phyloP scores from a whole-genome alignment of 2,329 filamentous ascomycete species.

The Colletotrichum tamarilloi region DNA sequence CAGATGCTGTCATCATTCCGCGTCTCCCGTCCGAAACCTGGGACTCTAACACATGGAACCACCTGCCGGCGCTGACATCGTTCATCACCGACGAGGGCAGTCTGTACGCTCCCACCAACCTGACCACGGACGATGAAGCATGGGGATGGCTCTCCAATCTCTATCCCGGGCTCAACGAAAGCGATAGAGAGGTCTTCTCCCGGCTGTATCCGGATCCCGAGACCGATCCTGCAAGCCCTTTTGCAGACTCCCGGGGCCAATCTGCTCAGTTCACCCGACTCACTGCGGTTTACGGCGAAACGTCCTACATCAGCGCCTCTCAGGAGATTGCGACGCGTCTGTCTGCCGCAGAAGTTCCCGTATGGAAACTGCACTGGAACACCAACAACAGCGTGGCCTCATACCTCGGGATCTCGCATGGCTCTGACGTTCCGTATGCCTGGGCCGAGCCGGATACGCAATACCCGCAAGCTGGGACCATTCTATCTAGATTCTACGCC shows the following conservation, averaged over 20 bases:
- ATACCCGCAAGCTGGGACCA: slow-evolving; percentile 1
- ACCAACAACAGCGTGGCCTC: slow-evolving; percentile 47
- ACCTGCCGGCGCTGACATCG: not conserved
- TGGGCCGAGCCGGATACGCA: slow-evolving; percentile 15
- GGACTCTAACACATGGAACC: slow-evolving; percentile 12
- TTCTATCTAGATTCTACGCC: slow-evolving; percentile 40
- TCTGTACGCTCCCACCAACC: slow-evolving; percentile 17
- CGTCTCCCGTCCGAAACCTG: slow-evolving; percentile 16
- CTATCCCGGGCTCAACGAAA: not conserved
- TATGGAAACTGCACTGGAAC: slow-evolving; percentile 52
- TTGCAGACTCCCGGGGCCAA: slow-evolving; percentile 1
- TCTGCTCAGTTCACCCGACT: slow-evolving; percentile 24
- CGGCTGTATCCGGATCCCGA: slow-evolving; percentile 18
- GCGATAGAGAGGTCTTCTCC: slow-evolving; percentile 1
- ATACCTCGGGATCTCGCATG: slow-evolving; percentile 39
- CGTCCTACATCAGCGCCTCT: slow-evolving; percentile 7
- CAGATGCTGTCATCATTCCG: slow-evolving; percentile 13
- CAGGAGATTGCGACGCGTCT: slow-evolving; percentile 10
- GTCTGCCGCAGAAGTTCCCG: slow-evolving; percentile 37
- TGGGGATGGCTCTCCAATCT: slow-evolving; percentile 21
- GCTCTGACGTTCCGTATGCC: slow-evolving; percentile 9
- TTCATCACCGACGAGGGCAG: slow-evolving; percentile 25
- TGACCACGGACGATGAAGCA: slow-evolving; percentile 18
- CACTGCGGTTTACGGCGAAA: slow-evolving; percentile 4
- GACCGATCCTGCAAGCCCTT: not conserved